phyloP scores from a whole-genome alignment of 2,329 filamentous ascomycete genomes.

The Ophiocordyceps camponoti-leonardi region DNA sequence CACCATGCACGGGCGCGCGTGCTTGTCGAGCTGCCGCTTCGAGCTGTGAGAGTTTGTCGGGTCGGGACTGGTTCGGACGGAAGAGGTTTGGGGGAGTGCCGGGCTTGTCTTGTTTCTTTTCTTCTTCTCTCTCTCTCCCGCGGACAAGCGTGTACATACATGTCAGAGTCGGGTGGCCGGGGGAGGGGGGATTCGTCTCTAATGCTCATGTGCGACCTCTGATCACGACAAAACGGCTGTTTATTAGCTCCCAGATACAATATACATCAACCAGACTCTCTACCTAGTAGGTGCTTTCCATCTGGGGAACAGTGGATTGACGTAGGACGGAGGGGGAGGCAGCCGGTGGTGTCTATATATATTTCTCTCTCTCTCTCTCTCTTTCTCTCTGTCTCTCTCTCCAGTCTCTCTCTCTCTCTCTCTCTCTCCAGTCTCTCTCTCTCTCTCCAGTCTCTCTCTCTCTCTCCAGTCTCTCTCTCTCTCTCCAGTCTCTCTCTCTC shows the following conservation, averaged over 20 bases:
- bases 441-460: too few species aligned
- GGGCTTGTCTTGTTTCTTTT: background rate
- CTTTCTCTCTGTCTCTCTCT: too few species aligned
- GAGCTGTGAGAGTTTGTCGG: conserved; percentile 9
- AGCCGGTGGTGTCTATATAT: too few species aligned
- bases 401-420: too few species aligned
- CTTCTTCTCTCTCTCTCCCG: background rate
- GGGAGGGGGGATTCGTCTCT: conserved; percentile 14
- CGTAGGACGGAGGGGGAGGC: too few species aligned
- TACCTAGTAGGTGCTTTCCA: too few species aligned
- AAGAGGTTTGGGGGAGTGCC: conserved; percentile 7
- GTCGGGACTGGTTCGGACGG: conserved; percentile 12
- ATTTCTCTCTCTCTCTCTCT: too few species aligned
- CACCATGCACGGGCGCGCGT: conserved; percentile 4
- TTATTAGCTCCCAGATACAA: conserved; percentile 25
- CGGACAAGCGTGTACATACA: background rate
- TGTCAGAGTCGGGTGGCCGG: conserved; percentile 4
- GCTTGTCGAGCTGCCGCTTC: conserved; percentile 10
- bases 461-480: too few species aligned
- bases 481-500: too few species aligned
- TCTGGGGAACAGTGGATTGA: too few species aligned
- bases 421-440: too few species aligned
- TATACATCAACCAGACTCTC: conserved; percentile 11
- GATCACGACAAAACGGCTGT: conserved; percentile 22
- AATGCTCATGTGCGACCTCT: conserved; percentile 21